Base-by-base conservation (phyloP, 192 early-diverging fungal species). In the Coemansia javaensis region DNA sequence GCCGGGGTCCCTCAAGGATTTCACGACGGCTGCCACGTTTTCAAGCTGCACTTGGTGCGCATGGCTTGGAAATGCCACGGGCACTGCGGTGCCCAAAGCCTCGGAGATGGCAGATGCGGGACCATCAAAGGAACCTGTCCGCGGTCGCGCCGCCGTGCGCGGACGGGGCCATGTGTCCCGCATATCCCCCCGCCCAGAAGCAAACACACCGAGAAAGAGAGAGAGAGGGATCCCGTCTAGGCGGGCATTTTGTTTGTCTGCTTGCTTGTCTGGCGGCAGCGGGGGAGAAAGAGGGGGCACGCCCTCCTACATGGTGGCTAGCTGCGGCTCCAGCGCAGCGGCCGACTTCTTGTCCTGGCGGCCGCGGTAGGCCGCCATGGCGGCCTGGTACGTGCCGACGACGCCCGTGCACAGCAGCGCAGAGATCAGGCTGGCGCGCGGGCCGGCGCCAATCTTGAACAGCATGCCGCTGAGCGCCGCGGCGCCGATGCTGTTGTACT, bases 381-480 rank as follows among this genome's bases (percentile, higher is more conserved):
- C 32, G 10, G 58, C 63, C 17, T 75, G 65, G 40, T 75, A 86
- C 27, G 75, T 66, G 11, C 79, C 79, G 12, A 82, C 84, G 21
- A 61, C 53, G 17, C 66, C 71, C 14, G 80, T 77, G 50, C 82
- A 84, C 33, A 86, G 59, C 25, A 70, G 73, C 32, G 70, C 77
- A 16, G 82, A 77, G 28, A 65, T 63, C 28, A 75, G 33, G 34
- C 76, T 76, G 23, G 77, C 62, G 44, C 72, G 72, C 30, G 82
- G 75, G 47, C 87, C 87, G 36, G 81, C 70, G 55, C 71, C 54
- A 32, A 71, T 81, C 77, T 90, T 90, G 62, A 88, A 90, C 25
- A 90, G 54, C 49, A 81, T 80, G 32, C 88, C 88, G 39, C 85
- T 75, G 46, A 88, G 65, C 25, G 83, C 86, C 20, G 85, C 88